Base-by-base conservation (phyloP, 371 early-diverging fungal species). In the Mortierella sp. region DNA sequence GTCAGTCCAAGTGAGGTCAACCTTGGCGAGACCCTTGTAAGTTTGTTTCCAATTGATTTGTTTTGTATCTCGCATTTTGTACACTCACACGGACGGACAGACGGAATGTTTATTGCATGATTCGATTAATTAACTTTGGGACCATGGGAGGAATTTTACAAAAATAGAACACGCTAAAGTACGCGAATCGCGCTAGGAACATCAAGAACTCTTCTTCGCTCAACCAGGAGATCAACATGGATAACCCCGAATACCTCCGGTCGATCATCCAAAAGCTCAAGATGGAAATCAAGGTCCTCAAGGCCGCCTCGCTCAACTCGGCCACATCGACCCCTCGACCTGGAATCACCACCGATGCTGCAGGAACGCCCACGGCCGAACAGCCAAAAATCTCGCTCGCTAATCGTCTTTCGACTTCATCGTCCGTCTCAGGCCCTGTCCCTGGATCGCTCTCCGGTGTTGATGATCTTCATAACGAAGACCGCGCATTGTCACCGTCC, bases 161-260 rank as follows among this genome's bases (percentile, higher is more conserved):
- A 18, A 56, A 27, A 68, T 68, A 84, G 79, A 98, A 96, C 82
- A 98, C 99, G 27, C 92, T 99, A 49, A 94, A 96, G 77, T 99
- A 98, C 83, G 98, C 98, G 7, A 94, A 95, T 80, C 92, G 98
- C 0, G 97, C 97, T 18, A 90, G 97, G 32, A 95, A 94, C 75
- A 97, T 98, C 84, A 95, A 95, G 75, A 97, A 97, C 88, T 91
- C 93, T 51, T 93, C 93, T 4, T 92, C 92, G 51, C 90, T 95
- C 43, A 97, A 96, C 82, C 94, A 94, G 77, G 95, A 95, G 74
- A 92, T 91, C 84, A 91, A 90, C 60, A 90, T 80, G 78, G 93
- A 91, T 51, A 93, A 91, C 75, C 80, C 91, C 10, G 92, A 92
- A 55, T 90, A 91, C 74, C 83, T 94, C 48, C 91, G 92, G 6